Base-by-base conservation (phyloP, 108 stramenopile species). In the Cyclotella choctawhatcheeana region DNA sequence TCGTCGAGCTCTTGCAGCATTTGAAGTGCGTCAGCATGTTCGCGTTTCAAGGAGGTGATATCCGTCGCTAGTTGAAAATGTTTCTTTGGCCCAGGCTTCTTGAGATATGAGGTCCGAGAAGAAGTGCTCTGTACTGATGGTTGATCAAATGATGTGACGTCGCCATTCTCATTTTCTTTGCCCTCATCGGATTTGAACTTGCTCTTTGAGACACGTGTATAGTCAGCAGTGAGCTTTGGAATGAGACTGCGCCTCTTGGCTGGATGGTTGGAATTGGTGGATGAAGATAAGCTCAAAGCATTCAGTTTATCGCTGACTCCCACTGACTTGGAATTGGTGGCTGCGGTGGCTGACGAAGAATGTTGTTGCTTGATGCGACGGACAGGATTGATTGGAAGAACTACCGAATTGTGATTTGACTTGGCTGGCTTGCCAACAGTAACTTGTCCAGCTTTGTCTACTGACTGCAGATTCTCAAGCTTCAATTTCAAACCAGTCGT, bases 401-500 rank as follows among this genome's bases (percentile, higher is more conserved):
- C 14, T 56, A 4, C 35, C 1, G 35, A 40, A 1, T 24, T 1
- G 21, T 60, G 22, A 40, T 24, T 18, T 22, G 6, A 6, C n/a
- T 4, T 22, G 4, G 4, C 12, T 4, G 16, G 59, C 0, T 24
- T 14, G 22, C 37, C 5, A 8, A 37, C 21, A 24, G 34, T 0
- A 0, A 47, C 14, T 26, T 47, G n/a, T 2, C 10, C 44, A 1
- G 7, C 26, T 24, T 16, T 52, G n/a, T 22, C 16, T 34, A 29
- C 44, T 4, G 13, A 13, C 0, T 1, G 3, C 25, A 33, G 21
- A 12, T 51, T 30, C n/a, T 51, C 74, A 27, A 58, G 47, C 62
- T 73, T 81, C 18, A 81, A 73, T 50, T 65, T 81, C 44, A 81
- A 65, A 26, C 79, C 79, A 58, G 67, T 73, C 21, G 71, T 81